Evolutionary conservation across 345 rosid species (phyloP).

Genomic region (Euphorbia pulcherrima): DNA sequence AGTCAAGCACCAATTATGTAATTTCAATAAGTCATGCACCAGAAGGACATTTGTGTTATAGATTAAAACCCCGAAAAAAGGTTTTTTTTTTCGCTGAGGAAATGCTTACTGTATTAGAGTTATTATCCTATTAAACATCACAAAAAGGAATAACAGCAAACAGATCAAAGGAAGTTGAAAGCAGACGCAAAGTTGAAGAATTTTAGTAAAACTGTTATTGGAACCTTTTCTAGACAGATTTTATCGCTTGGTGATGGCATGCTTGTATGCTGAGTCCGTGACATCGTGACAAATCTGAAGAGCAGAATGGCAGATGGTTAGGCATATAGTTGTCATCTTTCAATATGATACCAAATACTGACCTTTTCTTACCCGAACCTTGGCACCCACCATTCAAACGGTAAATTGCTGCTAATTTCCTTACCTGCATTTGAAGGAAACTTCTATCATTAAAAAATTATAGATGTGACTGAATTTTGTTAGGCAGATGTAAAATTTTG

Average conservation of each 20-base stretch:
- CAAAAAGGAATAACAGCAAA: not conserved
- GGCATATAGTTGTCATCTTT: slow-evolving; percentile 1
- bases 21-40: too few relatives aligned
- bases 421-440: slow-evolving; percentile 35
- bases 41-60: too few relatives aligned
- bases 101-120: not conserved
- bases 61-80: too few relatives aligned
- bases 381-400: slow-evolving; percentile 52
- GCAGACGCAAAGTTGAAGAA: not conserved
- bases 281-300: slow-evolving; percentile 71
- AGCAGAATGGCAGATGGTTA: slow-evolving; percentile 8
- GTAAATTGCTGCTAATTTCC: slow-evolving; percentile 73
- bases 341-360: slow-evolving; percentile 1
- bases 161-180: not conserved
- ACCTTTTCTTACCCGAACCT: slow-evolving; percentile 91
- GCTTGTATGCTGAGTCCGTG: slow-evolving; percentile 64
- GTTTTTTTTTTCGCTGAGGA: too few relatives aligned
- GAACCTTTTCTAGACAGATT: slow-evolving; percentile 73
- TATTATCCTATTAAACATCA: slow-evolving; percentile 12
- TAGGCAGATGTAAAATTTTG: slow-evolving; percentile 13
- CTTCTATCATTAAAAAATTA: not conserved
- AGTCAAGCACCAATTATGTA: too few relatives aligned
- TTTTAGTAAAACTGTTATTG: not conserved
- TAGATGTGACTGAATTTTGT: not conserved
- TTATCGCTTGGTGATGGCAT: slow-evolving; percentile 75